Base-by-base conservation (phyloP, 805 yeast species). In the Saturnispora kantuleensis region DNA sequence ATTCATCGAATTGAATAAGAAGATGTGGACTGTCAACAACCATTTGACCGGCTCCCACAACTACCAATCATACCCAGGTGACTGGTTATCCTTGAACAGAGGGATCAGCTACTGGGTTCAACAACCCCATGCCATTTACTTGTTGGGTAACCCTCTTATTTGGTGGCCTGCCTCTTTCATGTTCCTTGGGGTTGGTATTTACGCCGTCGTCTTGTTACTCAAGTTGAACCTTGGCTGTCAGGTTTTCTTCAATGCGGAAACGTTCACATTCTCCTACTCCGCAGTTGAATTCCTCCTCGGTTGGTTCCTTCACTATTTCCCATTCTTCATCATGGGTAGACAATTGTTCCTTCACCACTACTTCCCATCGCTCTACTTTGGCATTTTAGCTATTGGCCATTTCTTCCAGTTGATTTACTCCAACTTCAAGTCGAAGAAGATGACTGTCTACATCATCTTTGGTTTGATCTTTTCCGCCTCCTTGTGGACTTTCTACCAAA, bases 311-410 rank as follows among this genome's bases (percentile, higher is more conserved):
- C 95, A 86, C 62, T 81, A 75, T 58, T 59, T 71, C 44, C 94
- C 95, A 52, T 84, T 85, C 43, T 81, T 76, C 65, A 67, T 89
- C 47, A 89, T 89, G 97, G 88, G 80, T 18, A 79, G 97, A 67
- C 97, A 89, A 67, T 65, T 89, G 65, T 89, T 90, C 69, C 69
- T 89, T 60, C 97, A 89, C 64, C 97, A 89, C 64, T 90, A 90
- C 63, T 67, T 93, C 53, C 97, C 96, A 46, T 86, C 97, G 2
- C 74, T 86, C 43, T 93, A 87, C 67, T 93, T 93, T 64, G 68
- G 59, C 11, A 56, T 64, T n/a, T 49, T 67, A 49, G 54, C 65
- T 46, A 42, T 65, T 49, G 64, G 66, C 49, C 58, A 64, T 47
- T 43, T 56, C 10, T 54, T 63, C 26, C 65, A 65, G 49, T 51